Conservation (phyloP, 768 basidiomycete genomes). For the Dacryopinax spathularia region DNA sequence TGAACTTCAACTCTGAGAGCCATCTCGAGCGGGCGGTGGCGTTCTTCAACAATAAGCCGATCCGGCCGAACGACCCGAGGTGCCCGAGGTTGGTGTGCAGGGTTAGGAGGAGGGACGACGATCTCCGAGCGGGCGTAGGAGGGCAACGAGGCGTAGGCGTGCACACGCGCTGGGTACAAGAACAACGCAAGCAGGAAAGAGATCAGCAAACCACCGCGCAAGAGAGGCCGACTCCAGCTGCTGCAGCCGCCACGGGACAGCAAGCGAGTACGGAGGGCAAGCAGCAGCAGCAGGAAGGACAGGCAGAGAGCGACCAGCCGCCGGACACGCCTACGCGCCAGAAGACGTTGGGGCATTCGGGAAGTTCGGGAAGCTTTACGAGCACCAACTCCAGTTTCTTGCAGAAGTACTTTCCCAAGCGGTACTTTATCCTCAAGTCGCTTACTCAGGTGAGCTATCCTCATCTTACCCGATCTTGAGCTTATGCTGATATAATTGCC, state of each 20-base stretch:
- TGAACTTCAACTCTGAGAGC: conserved; percentile 62
- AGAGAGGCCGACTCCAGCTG: neutral
- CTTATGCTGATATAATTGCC: conserved; percentile 7
- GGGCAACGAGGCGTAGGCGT: conserved; percentile 77
- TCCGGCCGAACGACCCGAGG: conserved; percentile 56
- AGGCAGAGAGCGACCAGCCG: conserved; percentile 14
- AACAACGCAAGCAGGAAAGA: conserved; percentile 30
- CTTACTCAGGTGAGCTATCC: conserved; percentile 47
- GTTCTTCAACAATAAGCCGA: conserved; percentile 53
- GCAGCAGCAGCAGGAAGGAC: conserved; percentile 10
- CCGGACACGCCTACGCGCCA: conserved; percentile 5
- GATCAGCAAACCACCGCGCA: neutral
- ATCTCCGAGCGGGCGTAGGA: conserved; percentile 78
- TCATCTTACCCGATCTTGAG: neutral
- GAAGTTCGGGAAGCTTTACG: conserved; percentile 53
- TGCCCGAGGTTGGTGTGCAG: conserved; percentile 76
- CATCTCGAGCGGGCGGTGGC: conserved; percentile 52
- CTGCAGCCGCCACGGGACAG: neutral
- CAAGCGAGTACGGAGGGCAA: neutral
- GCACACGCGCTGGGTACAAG: conserved; percentile 69
- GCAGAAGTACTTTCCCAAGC: conserved; percentile 57
- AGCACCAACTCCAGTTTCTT: conserved; percentile 79
- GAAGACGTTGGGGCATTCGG: conserved; percentile 22
- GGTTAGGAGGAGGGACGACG: conserved; percentile 65
- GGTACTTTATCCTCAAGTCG: conserved; percentile 90